Conservation (phyloP, 2,329 filamentous ascomycete genomes). For the Emergomyces orientalis region DNA sequence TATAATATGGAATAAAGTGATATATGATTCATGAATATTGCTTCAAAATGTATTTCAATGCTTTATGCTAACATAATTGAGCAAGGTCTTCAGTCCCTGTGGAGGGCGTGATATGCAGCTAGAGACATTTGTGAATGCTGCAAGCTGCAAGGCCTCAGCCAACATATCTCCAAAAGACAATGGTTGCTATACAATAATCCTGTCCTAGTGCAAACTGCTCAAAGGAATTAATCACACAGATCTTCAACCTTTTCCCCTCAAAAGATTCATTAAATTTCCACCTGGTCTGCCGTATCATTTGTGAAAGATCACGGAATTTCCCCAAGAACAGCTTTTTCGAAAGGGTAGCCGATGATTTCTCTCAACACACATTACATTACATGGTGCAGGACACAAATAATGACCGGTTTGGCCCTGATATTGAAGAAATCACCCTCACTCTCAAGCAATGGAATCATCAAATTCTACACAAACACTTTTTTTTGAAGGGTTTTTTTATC, state of each 20-base stretch:
- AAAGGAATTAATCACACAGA: too few species aligned
- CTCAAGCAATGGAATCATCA: background rate
- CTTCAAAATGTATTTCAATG: too few species aligned
- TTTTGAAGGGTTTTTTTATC: background rate
- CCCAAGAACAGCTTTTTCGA: background rate
- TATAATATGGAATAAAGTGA: too few species aligned
- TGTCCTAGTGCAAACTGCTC: too few species aligned
- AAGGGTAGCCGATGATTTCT: background rate
- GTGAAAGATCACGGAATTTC: background rate
- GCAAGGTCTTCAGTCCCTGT: too few species aligned
- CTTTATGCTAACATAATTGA: too few species aligned
- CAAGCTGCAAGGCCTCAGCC: too few species aligned
- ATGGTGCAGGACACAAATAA: background rate
- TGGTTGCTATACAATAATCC: too few species aligned
- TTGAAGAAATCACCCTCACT: background rate
- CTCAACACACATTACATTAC: background rate
- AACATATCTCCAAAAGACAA: too few species aligned
- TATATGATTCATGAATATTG: too few species aligned
- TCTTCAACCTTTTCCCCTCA: background rate
- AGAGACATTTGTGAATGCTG: too few species aligned
- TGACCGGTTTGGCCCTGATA: background rate
- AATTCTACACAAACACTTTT: background rate
- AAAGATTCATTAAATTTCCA: background rate
- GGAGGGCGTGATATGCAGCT: too few species aligned
- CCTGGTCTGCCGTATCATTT: background rate